phyloP scores from a whole-genome alignment of 768 basidiomycete species.

The Calocybe gangraenosa region DNA sequence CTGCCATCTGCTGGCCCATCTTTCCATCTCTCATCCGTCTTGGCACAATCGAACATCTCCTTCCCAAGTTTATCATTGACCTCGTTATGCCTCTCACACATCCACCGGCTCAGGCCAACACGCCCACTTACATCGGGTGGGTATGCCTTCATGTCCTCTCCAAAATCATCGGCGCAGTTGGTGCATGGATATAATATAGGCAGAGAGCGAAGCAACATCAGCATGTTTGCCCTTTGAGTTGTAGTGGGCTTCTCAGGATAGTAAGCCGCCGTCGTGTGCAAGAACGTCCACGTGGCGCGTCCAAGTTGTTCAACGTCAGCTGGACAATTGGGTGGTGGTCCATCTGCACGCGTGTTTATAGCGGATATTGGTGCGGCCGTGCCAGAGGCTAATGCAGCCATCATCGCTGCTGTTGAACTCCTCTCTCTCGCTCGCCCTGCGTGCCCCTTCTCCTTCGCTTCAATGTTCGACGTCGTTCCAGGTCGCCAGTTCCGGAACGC shows the following conservation, averaged over 20 bases:
- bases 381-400: slow-evolving; percentile 23
- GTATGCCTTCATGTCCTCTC: slow-evolving; percentile 54
- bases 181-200: slow-evolving; percentile 87
- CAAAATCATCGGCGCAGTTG: slow-evolving; percentile 82
- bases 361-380: slow-evolving; percentile 18
- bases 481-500: slow-evolving; percentile 73
- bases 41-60: slow-evolving; percentile 74
- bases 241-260: slow-evolving; percentile 82
- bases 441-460: slow-evolving; percentile 21
- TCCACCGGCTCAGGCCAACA: slow-evolving; percentile 69
- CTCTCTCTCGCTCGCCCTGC: slow-evolving; percentile 14
- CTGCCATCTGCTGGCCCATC: slow-evolving; percentile 86
- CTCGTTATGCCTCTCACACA: slow-evolving; percentile 90
- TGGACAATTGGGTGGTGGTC: slow-evolving; percentile 69
- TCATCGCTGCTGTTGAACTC: slow-evolving; percentile 19
- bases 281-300: slow-evolving; percentile 93
- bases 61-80: slow-evolving; percentile 89
- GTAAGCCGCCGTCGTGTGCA: slow-evolving; percentile 93
- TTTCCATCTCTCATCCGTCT: slow-evolving; percentile 86
- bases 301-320: slow-evolving; percentile 89
- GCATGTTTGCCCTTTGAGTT: slow-evolving; percentile 79
- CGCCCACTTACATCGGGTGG: slow-evolving; percentile 81
- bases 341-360: slow-evolving; percentile 24
- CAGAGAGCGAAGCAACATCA: slow-evolving; percentile 69
- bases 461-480: slow-evolving; percentile 28